Evolutionary conservation across 225 moss, liverwort and hornwort species (phyloP).

Genomic region (Climacium dendroides): DNA sequence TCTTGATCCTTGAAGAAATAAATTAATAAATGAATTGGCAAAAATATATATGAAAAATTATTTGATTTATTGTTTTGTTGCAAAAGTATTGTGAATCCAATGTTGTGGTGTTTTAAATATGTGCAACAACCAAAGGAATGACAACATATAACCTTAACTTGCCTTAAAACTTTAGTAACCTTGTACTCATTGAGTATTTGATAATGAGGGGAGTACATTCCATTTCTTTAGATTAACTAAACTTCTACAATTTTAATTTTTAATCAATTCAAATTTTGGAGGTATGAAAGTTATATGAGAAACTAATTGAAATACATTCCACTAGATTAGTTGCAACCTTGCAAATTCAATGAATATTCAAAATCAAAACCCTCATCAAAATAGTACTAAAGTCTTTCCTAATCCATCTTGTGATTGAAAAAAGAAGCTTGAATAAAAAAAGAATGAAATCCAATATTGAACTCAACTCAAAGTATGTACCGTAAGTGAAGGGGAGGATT

Average conservation of each 20-base stretch:
- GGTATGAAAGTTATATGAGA: background rate
- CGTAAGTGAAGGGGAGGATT: accelerated
- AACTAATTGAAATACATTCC: background rate
- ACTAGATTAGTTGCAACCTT: background rate
- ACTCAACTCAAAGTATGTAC: background rate
- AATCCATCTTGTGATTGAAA: background rate
- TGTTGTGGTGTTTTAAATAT: background rate
- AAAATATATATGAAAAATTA: no score
- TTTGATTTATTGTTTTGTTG: background rate
- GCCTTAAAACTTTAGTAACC: background rate
- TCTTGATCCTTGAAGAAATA: no score
- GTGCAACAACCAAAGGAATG: no score
- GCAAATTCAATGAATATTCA: no score
- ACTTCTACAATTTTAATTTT: background rate
- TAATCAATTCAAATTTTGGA: background rate
- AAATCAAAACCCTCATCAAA: background rate
- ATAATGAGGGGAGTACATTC: background rate
- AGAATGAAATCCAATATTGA: background rate
- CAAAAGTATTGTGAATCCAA: background rate
- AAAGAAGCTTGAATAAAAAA: background rate
- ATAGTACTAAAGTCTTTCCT: background rate
- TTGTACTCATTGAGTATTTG: background rate
- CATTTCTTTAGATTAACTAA: background rate
- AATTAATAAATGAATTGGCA: no score
- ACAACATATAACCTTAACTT: background rate